Base-by-base conservation (phyloP, 2,329 filamentous ascomycete species). In the Teratosphaeria destructans region DNA sequence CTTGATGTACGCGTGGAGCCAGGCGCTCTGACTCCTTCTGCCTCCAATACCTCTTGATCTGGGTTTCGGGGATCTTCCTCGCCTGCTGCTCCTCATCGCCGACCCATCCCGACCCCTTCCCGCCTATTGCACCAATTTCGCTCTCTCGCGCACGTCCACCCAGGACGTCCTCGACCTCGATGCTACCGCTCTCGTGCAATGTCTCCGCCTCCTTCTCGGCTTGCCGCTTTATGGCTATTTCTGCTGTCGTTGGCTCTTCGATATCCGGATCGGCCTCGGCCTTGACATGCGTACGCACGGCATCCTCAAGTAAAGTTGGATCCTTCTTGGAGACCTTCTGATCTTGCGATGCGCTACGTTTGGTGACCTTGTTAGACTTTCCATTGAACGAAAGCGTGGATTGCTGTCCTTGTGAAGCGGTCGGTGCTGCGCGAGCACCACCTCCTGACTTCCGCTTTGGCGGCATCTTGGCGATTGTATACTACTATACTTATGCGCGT, bases 41-140 rank as follows among this genome's bases (percentile, higher is more conserved):
- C 64, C 78, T 78, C 91, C 91, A 96, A 72, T 96, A 96, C 69
- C 79, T 80, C 66, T 82, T 82, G 63, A 97, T 85, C 67, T 90
- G 85, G 55, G 81, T 76, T 59, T 88, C 81, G 7, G 82, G 82
- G 52, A 95, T 75, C 65, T 83, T 81, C 63, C 83, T 78, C 1
- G 90, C 91, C 61, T 75, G 76, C 27, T 79, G 66, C 66, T 88
- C 77, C 60, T 79, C 76, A 39, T 72, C 61, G 64, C 66, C 65
- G 59, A 70, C 59, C 67, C 67, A 65, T 64, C 72, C 66, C 70
- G 68, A 62, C 66, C 68, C 61, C 64, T 62, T 5, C 73, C 75
- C 61, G 78, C 79, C 6, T 77, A 78, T 69, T 80, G 82, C 65
- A 78, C 72, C 60, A 3, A 65, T 59, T 58, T 67, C 56, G 56